A percentile compares a stretch with the other conserved stretches of the same genome.
These are phyloP conservation scores for Coffea canephora DNA, from an alignment of 257 asterid genomes.

Conservation along the genomic window DNA sequence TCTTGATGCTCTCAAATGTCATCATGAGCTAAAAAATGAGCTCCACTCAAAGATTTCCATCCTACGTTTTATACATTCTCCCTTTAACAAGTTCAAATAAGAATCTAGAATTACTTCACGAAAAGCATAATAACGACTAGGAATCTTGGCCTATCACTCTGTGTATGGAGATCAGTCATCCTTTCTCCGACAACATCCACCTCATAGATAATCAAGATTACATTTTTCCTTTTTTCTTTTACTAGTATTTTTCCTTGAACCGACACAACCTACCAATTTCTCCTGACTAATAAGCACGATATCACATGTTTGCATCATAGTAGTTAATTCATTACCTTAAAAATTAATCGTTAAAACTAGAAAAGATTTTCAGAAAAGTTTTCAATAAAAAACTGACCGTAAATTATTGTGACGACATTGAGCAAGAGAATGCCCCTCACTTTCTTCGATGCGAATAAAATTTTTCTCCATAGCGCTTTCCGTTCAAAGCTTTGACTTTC, in stretches of 20 bases:
- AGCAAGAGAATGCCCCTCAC: slow-evolving; percentile 66
- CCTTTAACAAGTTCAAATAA: not conserved
- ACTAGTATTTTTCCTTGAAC: no score
- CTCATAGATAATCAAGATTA: no score
- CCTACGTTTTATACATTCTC: not conserved
- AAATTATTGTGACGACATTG: slow-evolving; percentile 56
- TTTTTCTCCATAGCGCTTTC: slow-evolving; percentile 50
- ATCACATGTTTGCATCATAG: no score
- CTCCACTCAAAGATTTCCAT: no score
- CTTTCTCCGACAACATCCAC: no score
- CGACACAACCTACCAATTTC: no score
- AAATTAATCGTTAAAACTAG: not conserved
- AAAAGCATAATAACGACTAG: not conserved
- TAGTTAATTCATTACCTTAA: no score
- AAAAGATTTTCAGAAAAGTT: not conserved
- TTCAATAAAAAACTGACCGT: slow-evolving; percentile 40
- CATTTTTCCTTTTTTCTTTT: no score
- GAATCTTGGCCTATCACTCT: not conserved
- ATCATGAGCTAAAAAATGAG: not conserved
- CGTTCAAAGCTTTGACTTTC: slow-evolving; percentile 28
- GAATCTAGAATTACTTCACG: not conserved
- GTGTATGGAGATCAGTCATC: no score
- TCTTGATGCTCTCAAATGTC: not conserved
- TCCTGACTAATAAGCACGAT: no score
- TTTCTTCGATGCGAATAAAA: slow-evolving; percentile 48